Evolutionary conservation across 768 basidiomycete species (phyloP), one percentile per base, ranked within the genome.

Genomic region (Leccinum rimulosum): DNA sequence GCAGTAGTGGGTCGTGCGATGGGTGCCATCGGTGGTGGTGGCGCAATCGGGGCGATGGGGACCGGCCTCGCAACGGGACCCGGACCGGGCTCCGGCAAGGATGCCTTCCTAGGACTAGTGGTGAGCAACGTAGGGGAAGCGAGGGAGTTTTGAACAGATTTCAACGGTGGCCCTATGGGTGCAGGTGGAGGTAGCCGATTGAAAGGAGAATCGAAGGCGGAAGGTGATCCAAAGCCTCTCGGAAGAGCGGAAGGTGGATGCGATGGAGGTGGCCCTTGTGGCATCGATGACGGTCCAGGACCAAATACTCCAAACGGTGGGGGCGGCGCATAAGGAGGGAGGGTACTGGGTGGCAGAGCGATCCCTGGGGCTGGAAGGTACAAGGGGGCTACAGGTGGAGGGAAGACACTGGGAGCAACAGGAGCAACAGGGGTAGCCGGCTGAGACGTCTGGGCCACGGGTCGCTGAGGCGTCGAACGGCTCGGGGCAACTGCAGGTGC

Each of bases 11-110:
- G 74, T 58, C 63, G 75, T 6, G 88, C 89, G 52, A 92, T 89
- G 11, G 90, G 89, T 5, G 77, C 79, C 1, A 88, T 88, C 4
- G 89, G 88, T 15, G 85, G 83, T 33, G 82, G 78, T 6, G 86
- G 75, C 9, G 53, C 71, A 50, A 65, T 71, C 48, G 62, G 68
- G 50, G 56, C 52, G 17, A 66, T 73, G 28, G 65, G 1, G 10
- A 73, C 30, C 0, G 73, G 85, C 27, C 84, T 80, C 19, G 80
- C 81, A 60, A 87, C 85, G 12, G 84, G 85, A 22, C 88, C 85
- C 27, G 82, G 84, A 50, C 79, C 81, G 7, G 77, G 66, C 48
- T 74, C 74, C 50, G 74, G 72, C 67, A 65, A 68, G 70, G 81
- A 83, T 14, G 75, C 61, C 56, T 83, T 78, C 45, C 85, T 75